These are phyloP conservation scores for Pythium plurisporium DNA, from an alignment of 352 stramenopile genomes.

Conservation along the genomic window DNA sequence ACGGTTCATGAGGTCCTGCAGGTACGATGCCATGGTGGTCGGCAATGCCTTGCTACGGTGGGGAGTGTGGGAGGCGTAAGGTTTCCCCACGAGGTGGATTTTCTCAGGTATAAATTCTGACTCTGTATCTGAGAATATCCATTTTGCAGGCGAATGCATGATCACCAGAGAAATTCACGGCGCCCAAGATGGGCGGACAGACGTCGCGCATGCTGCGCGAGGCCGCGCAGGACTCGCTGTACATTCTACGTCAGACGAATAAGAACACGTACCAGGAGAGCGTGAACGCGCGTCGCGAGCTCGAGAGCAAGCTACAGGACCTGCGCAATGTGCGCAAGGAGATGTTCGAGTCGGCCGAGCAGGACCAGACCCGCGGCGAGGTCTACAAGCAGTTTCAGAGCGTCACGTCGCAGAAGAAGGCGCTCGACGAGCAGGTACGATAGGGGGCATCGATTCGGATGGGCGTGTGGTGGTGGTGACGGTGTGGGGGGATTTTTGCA, in stretches of 20 bases:
- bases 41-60: not conserved
- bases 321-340: conserved; percentile 53
- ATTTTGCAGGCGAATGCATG: not conserved
- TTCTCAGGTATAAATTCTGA: conserved; percentile 8
- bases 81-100: no score
- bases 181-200: conserved; percentile 55
- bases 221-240: conserved; percentile 72
- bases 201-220: conserved; percentile 76
- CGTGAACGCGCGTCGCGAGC: conserved; percentile 42
- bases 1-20: conserved; percentile 83
- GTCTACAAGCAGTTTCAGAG: conserved; percentile 56
- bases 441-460: not conserved
- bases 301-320: conserved; percentile 57
- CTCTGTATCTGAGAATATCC: conserved; percentile 16
- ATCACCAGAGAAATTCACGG: not conserved
- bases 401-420: conserved; percentile 58
- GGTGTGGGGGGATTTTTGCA: conserved; percentile 5
- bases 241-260: conserved; percentile 79
- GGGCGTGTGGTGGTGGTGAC: not conserved
- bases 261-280: conserved; percentile 61
- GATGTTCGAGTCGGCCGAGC: conserved; percentile 53
- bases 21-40: conserved; percentile 68
- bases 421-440: conserved; percentile 51
- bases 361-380: conserved; percentile 45
- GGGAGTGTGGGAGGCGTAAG: not conserved